Percentiles rank a stretch among this genome's conserved stretches.
Conservation (phyloP, 2,329 filamentous ascomycete species). For the Eutypa lata region DNA sequence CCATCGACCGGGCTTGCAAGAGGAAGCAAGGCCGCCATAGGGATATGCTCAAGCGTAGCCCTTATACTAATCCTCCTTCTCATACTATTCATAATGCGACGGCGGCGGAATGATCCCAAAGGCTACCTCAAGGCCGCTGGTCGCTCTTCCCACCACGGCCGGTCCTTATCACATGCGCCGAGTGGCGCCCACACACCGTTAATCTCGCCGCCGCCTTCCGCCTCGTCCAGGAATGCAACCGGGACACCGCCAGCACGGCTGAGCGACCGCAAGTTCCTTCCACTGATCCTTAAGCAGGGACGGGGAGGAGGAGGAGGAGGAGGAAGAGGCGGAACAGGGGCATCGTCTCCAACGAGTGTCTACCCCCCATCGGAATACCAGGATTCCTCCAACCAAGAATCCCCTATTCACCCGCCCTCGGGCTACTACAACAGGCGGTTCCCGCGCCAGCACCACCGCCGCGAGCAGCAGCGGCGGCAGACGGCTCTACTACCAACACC, state of each 20-base stretch:
- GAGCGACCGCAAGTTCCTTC: constrained; percentile 43
- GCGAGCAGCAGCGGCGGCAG: constrained; percentile 3
- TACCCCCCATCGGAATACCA: neutral
- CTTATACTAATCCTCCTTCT: constrained; percentile 35
- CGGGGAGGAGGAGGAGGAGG: neutral
- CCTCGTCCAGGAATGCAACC: constrained; percentile 22
- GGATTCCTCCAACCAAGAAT: constrained; percentile 21
- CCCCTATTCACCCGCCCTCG: constrained; percentile 35
- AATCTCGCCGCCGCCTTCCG: constrained; percentile 34
- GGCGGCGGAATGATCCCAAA: constrained; percentile 21
- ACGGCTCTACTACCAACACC: neutral
- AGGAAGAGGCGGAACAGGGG: constrained; percentile 1
- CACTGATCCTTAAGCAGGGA: constrained; percentile 28
- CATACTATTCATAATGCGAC: constrained; percentile 35
- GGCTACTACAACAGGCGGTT: constrained; percentile 29
- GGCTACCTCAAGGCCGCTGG: constrained; percentile 14
- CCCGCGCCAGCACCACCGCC: constrained; percentile 26
- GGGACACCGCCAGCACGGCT: constrained; percentile 47
- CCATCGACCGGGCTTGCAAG: constrained; percentile 27
- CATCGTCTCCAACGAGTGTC: constrained; percentile 9
- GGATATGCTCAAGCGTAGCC: constrained; percentile 37
- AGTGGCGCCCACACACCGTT: constrained; percentile 40
- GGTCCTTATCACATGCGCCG: constrained; percentile 20
- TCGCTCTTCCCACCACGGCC: constrained; percentile 19
- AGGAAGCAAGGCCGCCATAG: constrained; percentile 44